Conservation (phyloP, 1,284 basidiomycete species). For the Agaricales sp. region DNA sequence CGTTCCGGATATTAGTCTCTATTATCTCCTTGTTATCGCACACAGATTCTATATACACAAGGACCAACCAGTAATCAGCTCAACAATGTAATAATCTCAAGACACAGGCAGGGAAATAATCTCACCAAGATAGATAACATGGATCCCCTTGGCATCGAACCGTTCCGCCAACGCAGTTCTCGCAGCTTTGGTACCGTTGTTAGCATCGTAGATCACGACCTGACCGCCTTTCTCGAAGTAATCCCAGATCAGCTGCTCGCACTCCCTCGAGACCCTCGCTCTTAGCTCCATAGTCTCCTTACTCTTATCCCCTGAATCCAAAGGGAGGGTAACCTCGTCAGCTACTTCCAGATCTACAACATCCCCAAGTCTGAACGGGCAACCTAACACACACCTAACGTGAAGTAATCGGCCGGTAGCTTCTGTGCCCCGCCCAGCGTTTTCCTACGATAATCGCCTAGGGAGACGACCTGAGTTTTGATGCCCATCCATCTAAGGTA, state of each 20-base stretch:
- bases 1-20: slow-evolving; percentile 88
- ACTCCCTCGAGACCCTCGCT: slow-evolving; percentile 63
- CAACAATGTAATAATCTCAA: slow-evolving; percentile 2
- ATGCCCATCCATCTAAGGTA: slow-evolving; percentile 98
- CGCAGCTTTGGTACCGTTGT: slow-evolving; percentile 73
- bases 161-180: slow-evolving; percentile 72
- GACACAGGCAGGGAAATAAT: slow-evolving; percentile 7
- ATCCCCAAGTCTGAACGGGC: neutral
- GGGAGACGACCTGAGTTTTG: slow-evolving; percentile 87
- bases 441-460: slow-evolving; percentile 92
- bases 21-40: slow-evolving; percentile 91
- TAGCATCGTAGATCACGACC: slow-evolving; percentile 99
- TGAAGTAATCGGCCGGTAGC: slow-evolving; percentile 89
- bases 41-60: slow-evolving; percentile 50
- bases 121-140: slow-evolving; percentile 89
- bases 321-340: too few relatives aligned
- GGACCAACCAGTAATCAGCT: neutral
- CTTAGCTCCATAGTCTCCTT: slow-evolving; percentile 73
- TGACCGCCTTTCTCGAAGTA: slow-evolving; percentile 87
- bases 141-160: slow-evolving; percentile 77
- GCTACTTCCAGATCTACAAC: neutral
- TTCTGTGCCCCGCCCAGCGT: slow-evolving; percentile 82
- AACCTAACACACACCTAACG: slow-evolving; percentile 43
- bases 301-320: slow-evolving; percentile 55
- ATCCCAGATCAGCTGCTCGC: slow-evolving; percentile 83